Percentiles rank a stretch among this genome's conserved stretches.
These are phyloP conservation scores for Coriaria nepalensis DNA, from an alignment of 306 rosid species.

Conservation along the genomic window DNA sequence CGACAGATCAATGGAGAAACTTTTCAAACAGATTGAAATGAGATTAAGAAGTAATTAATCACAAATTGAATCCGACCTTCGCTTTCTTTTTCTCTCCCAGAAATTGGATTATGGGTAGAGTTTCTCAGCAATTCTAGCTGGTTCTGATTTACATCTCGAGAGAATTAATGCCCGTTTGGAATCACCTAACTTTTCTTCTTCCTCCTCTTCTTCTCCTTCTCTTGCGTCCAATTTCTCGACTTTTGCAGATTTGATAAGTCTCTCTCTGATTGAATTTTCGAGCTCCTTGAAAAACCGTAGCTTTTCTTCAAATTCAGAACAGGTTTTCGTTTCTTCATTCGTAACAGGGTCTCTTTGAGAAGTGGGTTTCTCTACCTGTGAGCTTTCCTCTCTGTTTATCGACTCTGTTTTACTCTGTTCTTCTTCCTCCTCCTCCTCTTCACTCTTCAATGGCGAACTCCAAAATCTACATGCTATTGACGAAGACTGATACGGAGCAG, in stretches of 20 bases:
- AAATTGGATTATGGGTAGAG: constrained; percentile 35
- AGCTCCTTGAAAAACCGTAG: constrained; percentile 1
- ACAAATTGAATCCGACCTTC: constrained; percentile 29
- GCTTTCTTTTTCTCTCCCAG: constrained; percentile 41
- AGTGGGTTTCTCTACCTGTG: constrained; percentile 16
- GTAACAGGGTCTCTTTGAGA: constrained; percentile 25
- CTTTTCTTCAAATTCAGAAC: constrained; percentile 17
- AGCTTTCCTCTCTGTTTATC: background rate
- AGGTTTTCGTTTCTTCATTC: constrained; percentile 16
- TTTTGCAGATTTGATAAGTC: constrained; percentile 20
- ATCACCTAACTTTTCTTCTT: background rate
- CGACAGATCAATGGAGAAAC: background rate
- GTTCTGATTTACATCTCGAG: constrained; percentile 78
- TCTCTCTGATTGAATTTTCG: constrained; percentile 14
- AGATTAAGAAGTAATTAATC: constrained; percentile 16
- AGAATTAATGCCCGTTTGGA: constrained; percentile 32
- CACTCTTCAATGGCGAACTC: constrained; percentile 43
- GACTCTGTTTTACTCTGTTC: constrained; percentile 8
- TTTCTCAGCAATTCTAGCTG: constrained; percentile 52
- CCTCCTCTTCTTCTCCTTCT: constrained; percentile 8
- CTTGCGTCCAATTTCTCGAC: constrained; percentile 4
- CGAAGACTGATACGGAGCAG: constrained; percentile 78
- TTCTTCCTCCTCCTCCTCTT: constrained; percentile 17
- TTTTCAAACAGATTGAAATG: background rate
- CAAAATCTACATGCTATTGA: constrained; percentile 62